Evolutionary conservation across 495 filamentous ascomycete species (phyloP).

Genomic region (Aspergillus mulundensis): DNA sequence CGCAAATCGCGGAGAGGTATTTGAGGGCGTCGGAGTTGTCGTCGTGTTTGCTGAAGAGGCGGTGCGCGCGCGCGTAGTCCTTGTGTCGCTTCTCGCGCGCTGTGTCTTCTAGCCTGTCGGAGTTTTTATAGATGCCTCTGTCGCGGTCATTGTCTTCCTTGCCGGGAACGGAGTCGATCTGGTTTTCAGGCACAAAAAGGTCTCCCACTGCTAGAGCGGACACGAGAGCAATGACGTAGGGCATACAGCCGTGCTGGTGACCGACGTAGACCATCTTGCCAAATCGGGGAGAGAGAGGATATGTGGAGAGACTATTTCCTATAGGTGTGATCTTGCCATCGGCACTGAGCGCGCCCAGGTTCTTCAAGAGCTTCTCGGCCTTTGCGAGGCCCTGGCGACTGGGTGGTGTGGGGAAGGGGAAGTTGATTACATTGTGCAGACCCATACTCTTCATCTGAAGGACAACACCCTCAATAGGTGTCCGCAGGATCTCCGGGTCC

Average conservation of each 20-base stretch:
- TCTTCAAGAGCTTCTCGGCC: constrained; percentile 79
- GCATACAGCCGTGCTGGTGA: constrained; percentile 74
- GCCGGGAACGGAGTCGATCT: constrained; percentile 54
- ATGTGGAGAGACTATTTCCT: constrained; percentile 76
- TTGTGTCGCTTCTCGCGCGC: constrained; percentile 59
- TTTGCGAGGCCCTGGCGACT: constrained; percentile 73
- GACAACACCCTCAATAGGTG: constrained; percentile 89
- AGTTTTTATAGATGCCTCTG: constrained; percentile 53
- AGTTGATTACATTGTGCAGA: constrained; percentile 83
- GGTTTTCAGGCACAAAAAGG: constrained; percentile 79
- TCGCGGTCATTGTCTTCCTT: constrained; percentile 29
- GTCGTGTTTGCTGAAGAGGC: constrained; percentile 76
- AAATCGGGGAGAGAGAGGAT: constrained; percentile 86
- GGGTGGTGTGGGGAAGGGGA: constrained; percentile 96
- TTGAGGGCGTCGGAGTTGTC: constrained; percentile 85
- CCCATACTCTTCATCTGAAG: constrained; percentile 96
- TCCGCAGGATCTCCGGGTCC: constrained; percentile 83
- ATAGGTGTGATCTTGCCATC: constrained; percentile 71
- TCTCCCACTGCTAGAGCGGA: constrained; percentile 84
- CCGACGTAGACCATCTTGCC: constrained; percentile 86
- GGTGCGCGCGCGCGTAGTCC: constrained; percentile 71
- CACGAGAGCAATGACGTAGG: constrained; percentile 85
- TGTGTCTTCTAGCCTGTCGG: constrained; percentile 64
- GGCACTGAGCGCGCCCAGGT: constrained; percentile 63
- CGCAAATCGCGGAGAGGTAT: constrained; percentile 76